Conservation (phyloP, 2,329 filamentous ascomycete species). For the Coleophoma eucalyptorum region DNA sequence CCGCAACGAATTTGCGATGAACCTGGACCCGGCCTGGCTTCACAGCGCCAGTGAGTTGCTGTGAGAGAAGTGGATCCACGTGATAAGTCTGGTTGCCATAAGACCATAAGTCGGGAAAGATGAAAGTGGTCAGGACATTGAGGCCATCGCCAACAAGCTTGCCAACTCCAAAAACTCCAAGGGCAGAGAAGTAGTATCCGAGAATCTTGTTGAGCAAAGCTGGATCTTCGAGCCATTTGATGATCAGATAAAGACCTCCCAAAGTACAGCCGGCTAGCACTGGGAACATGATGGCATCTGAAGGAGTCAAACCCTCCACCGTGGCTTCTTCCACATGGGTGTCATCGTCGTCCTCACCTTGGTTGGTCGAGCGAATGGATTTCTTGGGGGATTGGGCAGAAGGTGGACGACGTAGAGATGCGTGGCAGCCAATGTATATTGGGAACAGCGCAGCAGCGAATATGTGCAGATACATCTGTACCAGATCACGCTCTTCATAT, state of each 20-base stretch:
- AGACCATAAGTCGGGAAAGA: slow-evolving; percentile 72
- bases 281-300: slow-evolving; percentile 83
- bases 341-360: slow-evolving; percentile 41
- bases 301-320: slow-evolving; percentile 67
- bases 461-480: slow-evolving; percentile 41
- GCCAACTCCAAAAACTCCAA: slow-evolving; percentile 74
- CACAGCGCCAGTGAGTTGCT: slow-evolving; percentile 13
- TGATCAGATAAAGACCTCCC: slow-evolving; percentile 76
- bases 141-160: slow-evolving; percentile 71
- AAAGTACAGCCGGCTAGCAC: slow-evolving; percentile 71
- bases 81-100: slow-evolving; percentile 45
- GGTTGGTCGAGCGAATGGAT: slow-evolving; percentile 16
- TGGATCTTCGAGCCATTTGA: slow-evolving; percentile 84
- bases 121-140: slow-evolving; percentile 57
- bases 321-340: slow-evolving; percentile 53
- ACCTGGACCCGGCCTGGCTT: slow-evolving; percentile 8
- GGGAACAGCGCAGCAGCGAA: slow-evolving; percentile 71
- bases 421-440: slow-evolving; percentile 81
- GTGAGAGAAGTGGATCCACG: slow-evolving; percentile 30
- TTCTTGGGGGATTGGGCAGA: slow-evolving; percentile 63
- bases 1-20: slow-evolving; percentile 11
- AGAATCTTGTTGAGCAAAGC: slow-evolving; percentile 78
- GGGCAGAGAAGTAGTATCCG: slow-evolving; percentile 75
- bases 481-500: slow-evolving; percentile 17
- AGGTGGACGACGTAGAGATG: slow-evolving; percentile 77